Evolutionary conservation across 306 rosid species (phyloP).

Genomic region (Boehmeria nivea): DNA sequence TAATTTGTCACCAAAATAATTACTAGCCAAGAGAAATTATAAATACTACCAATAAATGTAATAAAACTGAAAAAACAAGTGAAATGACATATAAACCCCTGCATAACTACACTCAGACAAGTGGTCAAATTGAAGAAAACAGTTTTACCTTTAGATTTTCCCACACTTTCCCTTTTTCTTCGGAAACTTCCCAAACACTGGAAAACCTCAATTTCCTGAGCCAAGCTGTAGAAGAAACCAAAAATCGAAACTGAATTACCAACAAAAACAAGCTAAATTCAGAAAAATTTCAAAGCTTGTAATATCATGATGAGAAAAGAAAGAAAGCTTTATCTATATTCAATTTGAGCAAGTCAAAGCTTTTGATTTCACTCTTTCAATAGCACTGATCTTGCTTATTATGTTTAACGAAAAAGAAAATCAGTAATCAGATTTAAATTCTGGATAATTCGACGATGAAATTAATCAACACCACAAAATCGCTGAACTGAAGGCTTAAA

Average conservation of each 20-base stretch:
- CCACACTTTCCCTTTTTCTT: conserved; percentile 26
- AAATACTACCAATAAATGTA: not conserved
- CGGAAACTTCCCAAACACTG: conserved; percentile 19
- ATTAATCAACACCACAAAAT: conserved; percentile 5
- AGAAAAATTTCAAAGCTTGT: not conserved
- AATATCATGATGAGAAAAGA: not conserved
- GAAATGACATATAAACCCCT: not conserved
- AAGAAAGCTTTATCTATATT: not conserved
- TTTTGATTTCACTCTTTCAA: not conserved
- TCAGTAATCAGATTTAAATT: conserved; percentile 5
- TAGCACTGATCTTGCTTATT: too few species aligned
- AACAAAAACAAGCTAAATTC: not conserved
- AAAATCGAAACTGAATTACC: not conserved
- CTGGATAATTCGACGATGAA: not conserved
- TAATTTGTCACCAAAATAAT: not conserved
- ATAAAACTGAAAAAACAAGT: not conserved
- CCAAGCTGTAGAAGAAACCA: not conserved
- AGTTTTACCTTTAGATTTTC: conserved; percentile 27
- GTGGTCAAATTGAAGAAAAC: conserved; percentile 17
- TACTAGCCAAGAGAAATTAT: not conserved
- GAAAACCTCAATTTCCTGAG: conserved; percentile 13
- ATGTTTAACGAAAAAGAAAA: not conserved
- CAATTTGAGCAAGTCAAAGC: not conserved
- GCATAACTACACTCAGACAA: not conserved
- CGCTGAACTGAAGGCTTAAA: conserved; percentile 10